phyloP scores from a whole-genome alignment of 73 alveolate genomes.

The Uronychia setigera region DNA sequence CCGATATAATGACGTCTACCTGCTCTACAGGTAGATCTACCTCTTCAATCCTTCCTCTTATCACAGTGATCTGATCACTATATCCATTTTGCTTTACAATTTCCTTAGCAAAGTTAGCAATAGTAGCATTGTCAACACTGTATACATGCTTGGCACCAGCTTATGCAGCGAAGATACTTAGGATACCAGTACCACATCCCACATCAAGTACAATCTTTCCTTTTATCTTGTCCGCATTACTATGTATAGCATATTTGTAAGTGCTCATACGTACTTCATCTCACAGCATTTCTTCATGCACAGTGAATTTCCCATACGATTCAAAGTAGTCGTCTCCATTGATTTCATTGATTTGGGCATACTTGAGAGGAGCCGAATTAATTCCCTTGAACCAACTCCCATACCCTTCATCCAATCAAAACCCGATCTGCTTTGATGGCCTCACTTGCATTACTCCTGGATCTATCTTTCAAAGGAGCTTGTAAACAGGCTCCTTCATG shows the following conservation, averaged over 20 bases:
- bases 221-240: slow-evolving; percentile 82
- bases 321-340: slow-evolving; percentile 93
- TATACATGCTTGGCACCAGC: slow-evolving; percentile 98
- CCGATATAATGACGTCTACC: slow-evolving; percentile 95
- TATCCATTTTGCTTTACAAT: slow-evolving; percentile 87
- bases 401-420: no score
- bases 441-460: no score
- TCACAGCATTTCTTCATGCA: slow-evolving; percentile 98
- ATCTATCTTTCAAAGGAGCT: no score
- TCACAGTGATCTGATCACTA: slow-evolving; percentile 80
- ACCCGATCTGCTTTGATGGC: no score
- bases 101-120: slow-evolving; percentile 88
- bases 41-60: slow-evolving; percentile 96
- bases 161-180: slow-evolving; percentile 94
- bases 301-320: slow-evolving; percentile 90
- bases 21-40: slow-evolving; percentile 88
- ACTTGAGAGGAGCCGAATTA: no score
- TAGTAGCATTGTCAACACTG: slow-evolving; percentile 96
- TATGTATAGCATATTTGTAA: slow-evolving; percentile 89
- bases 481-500: no score
- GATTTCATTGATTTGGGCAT: no score
- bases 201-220: slow-evolving; percentile 96
- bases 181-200: slow-evolving; percentile 98
- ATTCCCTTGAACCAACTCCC: no score
- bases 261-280: slow-evolving; percentile 93